Base-by-base conservation (phyloP, 2,329 filamentous ascomycete species). In the Knoxdaviesia capensis region DNA sequence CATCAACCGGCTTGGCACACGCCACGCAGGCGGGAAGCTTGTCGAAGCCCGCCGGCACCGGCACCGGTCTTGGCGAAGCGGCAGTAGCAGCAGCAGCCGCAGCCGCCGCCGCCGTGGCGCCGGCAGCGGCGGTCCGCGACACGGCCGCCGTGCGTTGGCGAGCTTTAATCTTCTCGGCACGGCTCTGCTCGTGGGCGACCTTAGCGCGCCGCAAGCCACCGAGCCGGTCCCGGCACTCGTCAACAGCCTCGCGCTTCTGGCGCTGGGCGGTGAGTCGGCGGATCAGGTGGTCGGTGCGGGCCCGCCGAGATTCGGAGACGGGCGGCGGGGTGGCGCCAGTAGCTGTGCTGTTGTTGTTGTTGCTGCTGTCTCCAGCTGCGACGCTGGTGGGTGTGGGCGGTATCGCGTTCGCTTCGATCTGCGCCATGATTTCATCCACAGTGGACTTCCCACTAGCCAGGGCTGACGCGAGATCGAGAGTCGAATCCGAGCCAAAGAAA, bases 161-260 rank as follows among this genome's bases (percentile, higher is more conserved):
- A 36, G 49, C 53, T 41, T 49, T 58, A 53, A 50, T 56, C 52
- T 54, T 56, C 47, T 49, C 54, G 51, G 52, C 60, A 50, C 58
- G 50, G 11, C 52, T 58, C 49, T 61, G 64, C 50, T 67, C 65
- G 55, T 66, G 64, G 6, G 65, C 64, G 44, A 58, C 62, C 50
- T 62, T 66, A 31, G 66, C 66, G 44, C 66, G 56, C 11, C 57
- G 58, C 4, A 69, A 56, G 49, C 68, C 65, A 43, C 66, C 62
- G 3, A 69, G 52, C 7, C 63, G 59, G 41, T 49, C 50, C 43
- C 49, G 48, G 44, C 62, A 59, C 31, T 52, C 56, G 36, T 62
- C 57, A 8, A 64, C 59, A 28, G 38, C 45, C 6, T 31, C 38
- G 9, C 36, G 30, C 31, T 43, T 40, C 9, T 44, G 38, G 5